Conservation (phyloP, 176 grass and related monocot species). For the Alloteropsis semialata region DNA sequence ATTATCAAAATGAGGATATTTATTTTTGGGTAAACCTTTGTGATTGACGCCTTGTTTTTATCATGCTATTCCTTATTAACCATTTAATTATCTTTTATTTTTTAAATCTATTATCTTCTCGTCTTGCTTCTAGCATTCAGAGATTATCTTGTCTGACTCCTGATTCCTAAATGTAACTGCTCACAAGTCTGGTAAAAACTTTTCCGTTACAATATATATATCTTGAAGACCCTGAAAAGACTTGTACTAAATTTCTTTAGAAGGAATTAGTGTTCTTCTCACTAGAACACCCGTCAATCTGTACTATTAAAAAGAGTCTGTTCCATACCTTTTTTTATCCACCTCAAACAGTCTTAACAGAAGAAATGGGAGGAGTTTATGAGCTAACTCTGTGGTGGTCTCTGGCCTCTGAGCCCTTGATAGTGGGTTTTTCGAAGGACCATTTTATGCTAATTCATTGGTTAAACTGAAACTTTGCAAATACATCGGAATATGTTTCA, state of each 20-base stretch:
- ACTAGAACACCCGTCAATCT: neutral
- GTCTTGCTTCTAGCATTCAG: neutral
- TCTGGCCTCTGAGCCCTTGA: no score
- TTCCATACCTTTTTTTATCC: neutral
- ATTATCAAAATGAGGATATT: neutral
- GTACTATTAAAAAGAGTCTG: neutral
- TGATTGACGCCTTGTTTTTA: neutral
- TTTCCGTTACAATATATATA: neutral
- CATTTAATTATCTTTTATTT: neutral
- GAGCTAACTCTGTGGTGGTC: neutral
- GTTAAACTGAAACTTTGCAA: no score
- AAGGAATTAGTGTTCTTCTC: neutral
- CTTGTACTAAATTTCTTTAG: neutral
- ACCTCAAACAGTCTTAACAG: neutral
- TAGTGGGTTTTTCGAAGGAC: no score
- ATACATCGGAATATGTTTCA: no score
- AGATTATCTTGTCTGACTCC: neutral
- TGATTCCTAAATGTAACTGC: neutral
- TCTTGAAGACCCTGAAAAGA: neutral
- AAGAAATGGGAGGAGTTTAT: neutral
- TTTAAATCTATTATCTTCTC: neutral
- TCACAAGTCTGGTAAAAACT: neutral
- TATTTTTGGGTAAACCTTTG: conserved; percentile 22
- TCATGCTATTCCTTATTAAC: neutral
- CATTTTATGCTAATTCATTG: no score